Conservation (phyloP, 306 rosid genomes). For the Quercus wislizeni region DNA sequence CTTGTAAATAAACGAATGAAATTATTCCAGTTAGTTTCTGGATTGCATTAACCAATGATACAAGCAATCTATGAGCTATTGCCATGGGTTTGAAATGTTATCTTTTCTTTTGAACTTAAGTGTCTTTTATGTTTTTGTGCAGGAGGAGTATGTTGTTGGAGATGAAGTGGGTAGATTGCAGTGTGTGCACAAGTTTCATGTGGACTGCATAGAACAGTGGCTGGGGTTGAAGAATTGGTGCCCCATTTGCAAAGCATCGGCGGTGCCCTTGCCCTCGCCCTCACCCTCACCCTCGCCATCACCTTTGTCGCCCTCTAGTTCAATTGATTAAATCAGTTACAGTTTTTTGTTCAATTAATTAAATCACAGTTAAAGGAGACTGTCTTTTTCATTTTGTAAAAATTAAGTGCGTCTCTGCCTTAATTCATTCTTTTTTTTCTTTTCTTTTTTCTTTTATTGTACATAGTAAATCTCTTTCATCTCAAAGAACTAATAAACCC, state of each 20-base stretch:
- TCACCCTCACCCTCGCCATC: constrained; percentile 7
- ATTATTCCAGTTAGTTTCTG: background rate
- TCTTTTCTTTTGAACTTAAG: background rate
- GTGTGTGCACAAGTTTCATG: constrained; percentile 78
- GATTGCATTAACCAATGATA: background rate
- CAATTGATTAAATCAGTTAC: constrained; percentile 18
- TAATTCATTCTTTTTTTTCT: constrained; percentile 3
- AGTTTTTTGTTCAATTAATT: constrained; percentile 21
- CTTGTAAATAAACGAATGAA: background rate
- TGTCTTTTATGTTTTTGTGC: constrained; percentile 15
- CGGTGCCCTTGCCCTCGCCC: constrained; percentile 29
- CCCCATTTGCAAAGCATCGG: constrained; percentile 88
- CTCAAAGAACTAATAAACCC: constrained; percentile 54
- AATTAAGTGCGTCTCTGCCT: constrained; percentile 24
- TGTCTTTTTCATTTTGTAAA: constrained; percentile 39
- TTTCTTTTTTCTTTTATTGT: constrained; percentile 26
- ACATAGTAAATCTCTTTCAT: constrained; percentile 49
- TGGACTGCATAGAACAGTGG: constrained; percentile 79
- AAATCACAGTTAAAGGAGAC: constrained; percentile 22
- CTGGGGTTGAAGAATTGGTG: constrained; percentile 92
- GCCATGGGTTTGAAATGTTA: background rate
- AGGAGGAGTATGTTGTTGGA: constrained; percentile 79
- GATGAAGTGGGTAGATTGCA: constrained; percentile 73
- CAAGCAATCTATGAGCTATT: background rate
- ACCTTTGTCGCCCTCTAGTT: constrained; percentile 32